These are phyloP conservation scores for Termitomyces sp. DNA, from an alignment of 768 basidiomycete species.

Conservation along the genomic window DNA sequence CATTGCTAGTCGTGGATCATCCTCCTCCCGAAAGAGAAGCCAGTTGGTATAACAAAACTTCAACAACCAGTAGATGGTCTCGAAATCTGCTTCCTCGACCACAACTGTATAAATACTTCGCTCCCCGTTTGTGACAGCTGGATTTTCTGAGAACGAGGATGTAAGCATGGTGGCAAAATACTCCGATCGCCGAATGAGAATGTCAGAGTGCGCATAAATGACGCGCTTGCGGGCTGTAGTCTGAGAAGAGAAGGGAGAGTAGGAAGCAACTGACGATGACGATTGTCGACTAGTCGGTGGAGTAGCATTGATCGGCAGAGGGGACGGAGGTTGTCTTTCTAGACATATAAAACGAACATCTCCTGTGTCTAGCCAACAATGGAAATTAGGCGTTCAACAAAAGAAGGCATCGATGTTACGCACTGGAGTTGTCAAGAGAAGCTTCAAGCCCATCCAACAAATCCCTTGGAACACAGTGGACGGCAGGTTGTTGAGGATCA, in stretches of 20 bases:
- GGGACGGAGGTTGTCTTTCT: slow-evolving; percentile 37
- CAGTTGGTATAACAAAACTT: slow-evolving; percentile 78
- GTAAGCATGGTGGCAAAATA: slow-evolving; percentile 76
- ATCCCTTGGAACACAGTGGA: slow-evolving; percentile 62
- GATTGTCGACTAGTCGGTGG: slow-evolving; percentile 32
- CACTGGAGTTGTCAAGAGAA: slow-evolving; percentile 70
- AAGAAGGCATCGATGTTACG: slow-evolving; percentile 19
- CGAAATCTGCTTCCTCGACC: slow-evolving; percentile 78
- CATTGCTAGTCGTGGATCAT: slow-evolving; percentile 66
- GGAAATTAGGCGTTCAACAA: neutral
- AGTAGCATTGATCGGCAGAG: slow-evolving; percentile 24
- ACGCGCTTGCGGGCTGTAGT: slow-evolving; percentile 65
- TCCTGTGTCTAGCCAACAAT: slow-evolving; percentile 51
- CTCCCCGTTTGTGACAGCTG: slow-evolving; percentile 36
- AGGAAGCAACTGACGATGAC: slow-evolving; percentile 40
- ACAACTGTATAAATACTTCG: slow-evolving; percentile 61
- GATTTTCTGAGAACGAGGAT: slow-evolving; percentile 66
- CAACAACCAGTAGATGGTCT: slow-evolving; percentile 75
- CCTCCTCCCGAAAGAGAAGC: slow-evolving; percentile 64
- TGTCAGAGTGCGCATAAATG: slow-evolving; percentile 78
- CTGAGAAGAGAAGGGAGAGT: slow-evolving; percentile 38
- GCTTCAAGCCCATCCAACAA: slow-evolving; percentile 68
- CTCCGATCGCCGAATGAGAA: slow-evolving; percentile 69
- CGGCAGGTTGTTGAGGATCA: slow-evolving; percentile 64
- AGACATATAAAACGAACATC: slow-evolving; percentile 77